phyloP scores from a whole-genome alignment of 768 basidiomycete species.

The Galerina marginata region DNA sequence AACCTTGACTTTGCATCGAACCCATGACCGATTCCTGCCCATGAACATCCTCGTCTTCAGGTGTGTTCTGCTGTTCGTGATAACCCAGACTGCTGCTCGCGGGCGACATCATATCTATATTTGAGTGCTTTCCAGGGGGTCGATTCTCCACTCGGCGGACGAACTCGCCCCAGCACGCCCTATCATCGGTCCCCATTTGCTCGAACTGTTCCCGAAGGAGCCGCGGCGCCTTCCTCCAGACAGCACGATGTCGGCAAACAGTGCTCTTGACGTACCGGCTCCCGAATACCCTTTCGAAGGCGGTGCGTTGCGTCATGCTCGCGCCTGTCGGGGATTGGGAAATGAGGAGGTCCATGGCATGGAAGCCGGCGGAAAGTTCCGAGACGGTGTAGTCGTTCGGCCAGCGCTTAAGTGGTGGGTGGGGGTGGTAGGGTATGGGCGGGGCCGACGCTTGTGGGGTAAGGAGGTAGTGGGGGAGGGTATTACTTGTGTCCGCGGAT shows the following conservation, averaged over 20 bases:
- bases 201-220: constrained; percentile 56
- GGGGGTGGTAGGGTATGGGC: constrained; percentile 56
- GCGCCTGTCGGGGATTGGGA: constrained; percentile 41
- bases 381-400: constrained; percentile 77
- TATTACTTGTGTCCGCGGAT: constrained; percentile 18
- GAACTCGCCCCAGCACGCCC: constrained; percentile 73
- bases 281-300: constrained; percentile 75
- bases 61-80: constrained; percentile 22
- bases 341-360: constrained; percentile 49
- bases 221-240: constrained; percentile 63
- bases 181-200: constrained; percentile 57
- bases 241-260: constrained; percentile 71
- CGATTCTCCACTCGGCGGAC: constrained; percentile 65
- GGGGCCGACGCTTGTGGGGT: constrained; percentile 30
- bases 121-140: constrained; percentile 32
- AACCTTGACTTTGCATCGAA: constrained; percentile 35
- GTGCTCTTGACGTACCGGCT: constrained; percentile 77
- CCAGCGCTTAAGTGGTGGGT: constrained; percentile 74
- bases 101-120: constrained; percentile 22
- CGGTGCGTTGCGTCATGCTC: constrained; percentile 63
- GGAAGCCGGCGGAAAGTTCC: constrained; percentile 67
- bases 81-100: constrained; percentile 17
- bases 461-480: constrained; percentile 32
- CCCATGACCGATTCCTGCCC: constrained; percentile 30
- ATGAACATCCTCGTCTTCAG: constrained; percentile 25